Evolutionary conservation across 2,329 filamentous ascomycete genomes (phyloP).

Genomic region (Diplodia scrobiculata): DNA sequence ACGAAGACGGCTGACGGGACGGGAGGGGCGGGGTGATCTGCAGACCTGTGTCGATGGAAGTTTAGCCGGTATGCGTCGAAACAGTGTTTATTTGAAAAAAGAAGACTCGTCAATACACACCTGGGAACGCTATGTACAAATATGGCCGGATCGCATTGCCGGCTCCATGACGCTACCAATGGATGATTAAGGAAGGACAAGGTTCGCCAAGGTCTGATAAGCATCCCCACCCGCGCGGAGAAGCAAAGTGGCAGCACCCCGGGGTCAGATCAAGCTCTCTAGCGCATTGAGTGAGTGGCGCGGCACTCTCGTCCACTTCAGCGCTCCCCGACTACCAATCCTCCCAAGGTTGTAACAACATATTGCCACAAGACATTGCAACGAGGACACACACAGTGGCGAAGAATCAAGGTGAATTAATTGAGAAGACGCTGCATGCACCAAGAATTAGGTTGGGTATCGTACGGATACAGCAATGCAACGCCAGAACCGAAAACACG

Average conservation of each 20-base stretch:
- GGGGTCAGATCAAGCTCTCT: conserved; percentile 1
- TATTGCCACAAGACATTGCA: too few species aligned
- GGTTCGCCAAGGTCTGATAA: conserved; percentile 15
- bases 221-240: conserved; percentile 14
- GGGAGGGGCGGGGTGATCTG: conserved; percentile 4
- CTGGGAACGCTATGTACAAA: too few species aligned
- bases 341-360: too few species aligned
- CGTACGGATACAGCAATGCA: conserved; percentile 20
- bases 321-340: too few species aligned
- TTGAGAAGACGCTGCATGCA: conserved; percentile 2
- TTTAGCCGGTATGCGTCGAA: not conserved
- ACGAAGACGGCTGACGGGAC: not conserved
- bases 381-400: too few species aligned
- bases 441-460: conserved; percentile 16
- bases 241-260: not conserved
- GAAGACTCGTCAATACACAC: too few species aligned
- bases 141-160: too few species aligned
- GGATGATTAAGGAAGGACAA: not conserved
- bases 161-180: too few species aligned
- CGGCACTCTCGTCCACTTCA: not conserved
- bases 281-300: too few species aligned
- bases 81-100: too few species aligned
- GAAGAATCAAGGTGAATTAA: not conserved
- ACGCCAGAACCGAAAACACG: not conserved
- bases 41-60: not conserved